Percentiles rank a stretch among this genome's conserved stretches.
Conservation (phyloP, 768 basidiomycete genomes). For the Auriscalpium vulgare region DNA sequence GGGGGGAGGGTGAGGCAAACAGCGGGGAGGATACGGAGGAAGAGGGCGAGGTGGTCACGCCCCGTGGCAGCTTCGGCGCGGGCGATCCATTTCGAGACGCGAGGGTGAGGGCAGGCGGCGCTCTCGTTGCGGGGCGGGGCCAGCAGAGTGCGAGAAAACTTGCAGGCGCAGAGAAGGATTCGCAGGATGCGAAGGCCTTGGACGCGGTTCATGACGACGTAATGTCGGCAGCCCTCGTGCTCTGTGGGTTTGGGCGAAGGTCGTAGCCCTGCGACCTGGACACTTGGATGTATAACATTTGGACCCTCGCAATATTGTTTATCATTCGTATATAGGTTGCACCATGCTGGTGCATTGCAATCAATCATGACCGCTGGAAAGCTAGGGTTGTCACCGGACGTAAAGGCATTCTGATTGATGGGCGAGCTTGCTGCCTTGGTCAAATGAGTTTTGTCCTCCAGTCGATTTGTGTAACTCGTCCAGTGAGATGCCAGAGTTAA, state of each 20-base stretch:
- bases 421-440: too few relatives aligned
- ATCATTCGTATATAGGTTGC: background rate
- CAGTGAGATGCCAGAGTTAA: too few relatives aligned
- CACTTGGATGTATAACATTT: background rate
- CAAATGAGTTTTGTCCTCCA: too few relatives aligned
- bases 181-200: background rate
- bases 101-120: conserved; percentile 1
- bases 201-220: conserved; percentile 43
- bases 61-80: conserved; percentile 27
- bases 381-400: too few relatives aligned
- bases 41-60: conserved; percentile 57
- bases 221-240: conserved; percentile 61
- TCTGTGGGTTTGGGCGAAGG: conserved; percentile 46
- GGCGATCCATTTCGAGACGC: conserved; percentile 2
- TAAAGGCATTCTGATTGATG: too few relatives aligned
- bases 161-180: background rate
- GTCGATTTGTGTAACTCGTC: too few relatives aligned
- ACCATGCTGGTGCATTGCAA: background rate
- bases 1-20: conserved; percentile 17
- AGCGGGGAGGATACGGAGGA: conserved; percentile 55
- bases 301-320: background rate
- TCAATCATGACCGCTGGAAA: too few relatives aligned
- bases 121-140: background rate
- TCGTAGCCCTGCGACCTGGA: background rate
- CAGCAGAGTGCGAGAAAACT: background rate